Evolutionary conservation across 345 rosid genomes (phyloP), one percentile per base, ranked within the genome.

Genomic region (Stellera chamaejasme): DNA sequence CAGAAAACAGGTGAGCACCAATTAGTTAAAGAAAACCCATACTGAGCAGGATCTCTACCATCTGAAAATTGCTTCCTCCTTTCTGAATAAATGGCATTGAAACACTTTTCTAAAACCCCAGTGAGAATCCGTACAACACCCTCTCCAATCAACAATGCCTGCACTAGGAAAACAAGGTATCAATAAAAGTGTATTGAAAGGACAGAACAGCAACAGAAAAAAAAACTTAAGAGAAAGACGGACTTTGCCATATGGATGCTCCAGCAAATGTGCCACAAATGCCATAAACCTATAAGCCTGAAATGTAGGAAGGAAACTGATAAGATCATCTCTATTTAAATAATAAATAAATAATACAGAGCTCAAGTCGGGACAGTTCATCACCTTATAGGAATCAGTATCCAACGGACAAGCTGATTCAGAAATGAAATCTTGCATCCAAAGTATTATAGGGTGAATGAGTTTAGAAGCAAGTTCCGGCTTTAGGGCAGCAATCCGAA

Each of bases 191-290:
- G 55, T 43, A 61, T 36, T 51, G 43, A 6, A 26, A 49, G 27
- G 16, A 5, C 19, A 45, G 54, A 26, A 44, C 25, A 39, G 45
- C 28, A 41, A 59, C 25, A 39, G 45, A 36, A 41, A 59, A 19
- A 42, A 51, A 48, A 41, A 41, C 27, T 13, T 52, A 60, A 59
- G 27, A 62, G 51, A 55, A 47, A 59, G 65, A 46, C 56, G 58
- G 54, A 93, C 99, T 94, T 84, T 84, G 48, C 91, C 79, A 59
- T 47, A 66, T 6, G 96, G 97, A 84, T 93, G 99, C 75, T 93
- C 97, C 79, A 89, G 54, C 66, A 93, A 71, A 70, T 80, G 62
- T 65, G 87, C 82, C 62, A 89, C 70, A 66, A 93, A 93, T 58
- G 72, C 87, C 43, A 93, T 85, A 72, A 68, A 87, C 60, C 86